phyloP scores from a whole-genome alignment of 495 filamentous ascomycete genomes.

The Annulohypoxylon moriforme region DNA sequence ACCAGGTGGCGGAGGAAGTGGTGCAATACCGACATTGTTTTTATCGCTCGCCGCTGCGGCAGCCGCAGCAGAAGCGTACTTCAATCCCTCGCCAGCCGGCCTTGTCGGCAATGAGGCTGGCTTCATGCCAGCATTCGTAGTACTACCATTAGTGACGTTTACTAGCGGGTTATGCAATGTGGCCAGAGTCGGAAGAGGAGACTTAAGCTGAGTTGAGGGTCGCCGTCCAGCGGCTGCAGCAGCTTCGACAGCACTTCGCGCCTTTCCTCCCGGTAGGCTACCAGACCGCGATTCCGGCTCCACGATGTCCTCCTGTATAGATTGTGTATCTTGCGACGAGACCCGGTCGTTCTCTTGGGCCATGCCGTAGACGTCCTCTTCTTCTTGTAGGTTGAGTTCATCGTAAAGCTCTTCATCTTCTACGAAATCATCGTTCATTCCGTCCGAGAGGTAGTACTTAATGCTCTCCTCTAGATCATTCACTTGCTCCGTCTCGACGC shows the following conservation, averaged over 20 bases:
- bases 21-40: conserved; percentile 93
- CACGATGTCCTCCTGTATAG: conserved; percentile 82
- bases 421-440: conserved; percentile 85
- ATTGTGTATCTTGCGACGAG: conserved; percentile 95
- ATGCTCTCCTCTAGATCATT: conserved; percentile 89
- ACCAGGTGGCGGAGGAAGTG: conserved; percentile 88
- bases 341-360: conserved; percentile 82
- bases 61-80: conserved; percentile 96
- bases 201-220: conserved; percentile 92
- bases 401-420: conserved; percentile 95
- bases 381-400: conserved; percentile 89
- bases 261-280: conserved; percentile 62
- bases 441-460: conserved; percentile 92
- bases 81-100: conserved; percentile 87
- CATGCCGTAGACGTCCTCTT: conserved; percentile 87
- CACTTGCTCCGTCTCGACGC: conserved; percentile 86
- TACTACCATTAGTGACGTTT: conserved; percentile 69
- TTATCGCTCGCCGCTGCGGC: conserved; percentile 95
- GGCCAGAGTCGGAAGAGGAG: conserved; percentile 87
- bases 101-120: conserved; percentile 88
- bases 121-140: conserved; percentile 74
- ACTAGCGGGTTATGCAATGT: conserved; percentile 79
- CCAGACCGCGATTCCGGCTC: conserved; percentile 70
- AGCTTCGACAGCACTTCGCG: conserved; percentile 63
- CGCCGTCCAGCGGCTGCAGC: conserved; percentile 69